Base-by-base conservation (phyloP, 169 alveolate genomes). In the Cryptosporidium viatorum region DNA sequence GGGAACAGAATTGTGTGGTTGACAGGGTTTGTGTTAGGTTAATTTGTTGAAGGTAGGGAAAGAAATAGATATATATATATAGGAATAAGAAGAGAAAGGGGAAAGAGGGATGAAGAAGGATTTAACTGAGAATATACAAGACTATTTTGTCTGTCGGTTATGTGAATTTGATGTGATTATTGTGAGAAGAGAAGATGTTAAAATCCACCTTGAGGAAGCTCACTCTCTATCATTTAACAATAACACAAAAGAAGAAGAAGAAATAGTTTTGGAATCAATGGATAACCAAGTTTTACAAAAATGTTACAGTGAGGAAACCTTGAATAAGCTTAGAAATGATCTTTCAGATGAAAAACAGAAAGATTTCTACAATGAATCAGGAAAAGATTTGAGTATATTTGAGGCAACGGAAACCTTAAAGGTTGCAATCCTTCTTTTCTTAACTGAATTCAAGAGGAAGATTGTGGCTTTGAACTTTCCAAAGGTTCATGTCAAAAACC, bases 381-480 rank as follows among this genome's bases (percentile, higher is more conserved):
- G 89, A 16, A 35, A 41, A 18, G 89, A 80, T 45, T 10, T 80
- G 8, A 80, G 89, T 65, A 41, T 65, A 45, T 60, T 59, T 16
- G 89, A 80, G 48, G 74, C 74, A 62, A 80, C 89, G 7, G 89
- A 80, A 37, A 59, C 75, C 8, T 26, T 65, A 23, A 59, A 52
- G 18, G 75, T 70, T 18, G 89, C 89, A 5, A 62, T 80, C 9
- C 60, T 18, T n/a, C 29, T 65, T 7, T 80, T 80, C 62, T 16
- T 80, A 45, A 45, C 39, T 9, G 89, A 60, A 48, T 80, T 35
- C 37, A 80, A 80, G 35, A 58, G 62, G 43, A 80, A 65, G 23
- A 80, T 80, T 10, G 75, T 67, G 7, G 35, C 68, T 16, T 14
- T 80, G 23, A 31, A 62, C 16, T 62, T 18, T 43, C 89, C 89